A percentile compares a stretch with the other conserved stretches of the same genome.
Evolutionary conservation across 1,284 basidiomycete species (phyloP).

Genomic region (Naganishia cerealis): DNA sequence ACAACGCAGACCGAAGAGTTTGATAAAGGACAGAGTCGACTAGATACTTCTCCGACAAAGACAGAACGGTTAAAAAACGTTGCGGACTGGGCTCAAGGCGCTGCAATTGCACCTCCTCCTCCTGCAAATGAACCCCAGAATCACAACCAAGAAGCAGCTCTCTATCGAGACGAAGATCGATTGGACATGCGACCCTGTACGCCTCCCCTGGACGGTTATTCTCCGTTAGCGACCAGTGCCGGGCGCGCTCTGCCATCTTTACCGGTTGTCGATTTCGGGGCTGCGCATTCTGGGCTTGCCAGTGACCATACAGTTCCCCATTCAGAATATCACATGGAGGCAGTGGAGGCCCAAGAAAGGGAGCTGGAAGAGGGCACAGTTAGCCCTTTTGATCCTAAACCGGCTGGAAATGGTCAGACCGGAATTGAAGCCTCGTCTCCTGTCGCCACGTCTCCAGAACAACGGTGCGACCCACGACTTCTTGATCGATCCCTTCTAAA

Average conservation of each 20-base stretch:
- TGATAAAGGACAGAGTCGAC: background rate
- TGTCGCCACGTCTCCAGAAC: no score
- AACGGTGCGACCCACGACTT: no score
- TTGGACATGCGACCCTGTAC: background rate
- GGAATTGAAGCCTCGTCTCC: no score
- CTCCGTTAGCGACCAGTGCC: background rate
- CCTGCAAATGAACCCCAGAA: conserved; percentile 3
- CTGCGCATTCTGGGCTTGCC: background rate
- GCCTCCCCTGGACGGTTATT: background rate
- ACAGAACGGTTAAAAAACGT: conserved; percentile 16
- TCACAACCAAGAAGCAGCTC: conserved; percentile 14
- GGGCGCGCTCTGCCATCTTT: conserved; percentile 1
- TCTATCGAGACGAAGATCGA: conserved; percentile 19
- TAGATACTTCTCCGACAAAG: conserved; percentile 16
- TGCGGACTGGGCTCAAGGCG: conserved; percentile 13
- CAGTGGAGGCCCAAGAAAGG: background rate
- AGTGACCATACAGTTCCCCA: background rate
- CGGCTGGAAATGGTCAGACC: no score
- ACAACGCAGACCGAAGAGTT: background rate
- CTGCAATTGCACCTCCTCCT: conserved; percentile 14
- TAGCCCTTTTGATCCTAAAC: background rate
- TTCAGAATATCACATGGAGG: background rate
- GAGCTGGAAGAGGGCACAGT: background rate
- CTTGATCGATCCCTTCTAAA: background rate
- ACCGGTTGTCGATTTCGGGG: background rate